phyloP scores from a whole-genome alignment of 371 early-diverging fungal species.

The Mucor velutinosus region DNA sequence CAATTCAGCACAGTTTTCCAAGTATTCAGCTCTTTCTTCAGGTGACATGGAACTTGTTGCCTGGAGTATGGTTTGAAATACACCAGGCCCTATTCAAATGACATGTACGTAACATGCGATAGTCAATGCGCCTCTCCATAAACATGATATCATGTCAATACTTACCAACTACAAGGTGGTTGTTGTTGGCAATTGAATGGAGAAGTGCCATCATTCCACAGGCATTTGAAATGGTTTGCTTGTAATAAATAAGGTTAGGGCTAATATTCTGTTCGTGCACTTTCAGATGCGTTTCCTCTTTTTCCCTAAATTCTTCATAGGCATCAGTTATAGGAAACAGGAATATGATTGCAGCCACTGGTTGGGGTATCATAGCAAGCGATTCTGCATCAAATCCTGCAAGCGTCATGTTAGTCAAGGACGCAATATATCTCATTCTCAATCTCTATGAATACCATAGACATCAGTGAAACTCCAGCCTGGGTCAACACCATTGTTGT shows the following conservation, averaged over 20 bases:
- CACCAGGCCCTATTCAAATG: conserved; percentile 49
- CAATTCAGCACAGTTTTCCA: conserved; percentile 65
- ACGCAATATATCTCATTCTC: not conserved
- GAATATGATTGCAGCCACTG: conserved; percentile 79
- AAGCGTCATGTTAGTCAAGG: not conserved
- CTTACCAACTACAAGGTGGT: conserved; percentile 41
- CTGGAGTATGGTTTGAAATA: conserved; percentile 61
- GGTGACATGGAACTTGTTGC: conserved; percentile 60
- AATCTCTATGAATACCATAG: conserved; percentile 33
- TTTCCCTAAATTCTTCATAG: conserved; percentile 59
- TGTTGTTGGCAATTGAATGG: conserved; percentile 73
- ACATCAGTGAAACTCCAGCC: conserved; percentile 65
- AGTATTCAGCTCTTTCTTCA: conserved; percentile 67
- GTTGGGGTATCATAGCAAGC: conserved; percentile 79
- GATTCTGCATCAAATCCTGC: conserved; percentile 79
- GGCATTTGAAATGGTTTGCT: conserved; percentile 91
- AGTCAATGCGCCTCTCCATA: not conserved
- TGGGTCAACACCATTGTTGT: conserved; percentile 57
- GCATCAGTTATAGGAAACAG: conserved; percentile 68
- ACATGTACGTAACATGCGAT: not conserved
- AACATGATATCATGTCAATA: not conserved
- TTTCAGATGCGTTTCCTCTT: conserved; percentile 55
- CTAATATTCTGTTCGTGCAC: conserved; percentile 54
- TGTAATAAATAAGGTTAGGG: conserved; percentile 71
- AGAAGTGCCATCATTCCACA: conserved; percentile 88